These are phyloP conservation scores for Coemansia sp. DNA, from an alignment of 192 early-diverging fungal species.

Conservation along the genomic window DNA sequence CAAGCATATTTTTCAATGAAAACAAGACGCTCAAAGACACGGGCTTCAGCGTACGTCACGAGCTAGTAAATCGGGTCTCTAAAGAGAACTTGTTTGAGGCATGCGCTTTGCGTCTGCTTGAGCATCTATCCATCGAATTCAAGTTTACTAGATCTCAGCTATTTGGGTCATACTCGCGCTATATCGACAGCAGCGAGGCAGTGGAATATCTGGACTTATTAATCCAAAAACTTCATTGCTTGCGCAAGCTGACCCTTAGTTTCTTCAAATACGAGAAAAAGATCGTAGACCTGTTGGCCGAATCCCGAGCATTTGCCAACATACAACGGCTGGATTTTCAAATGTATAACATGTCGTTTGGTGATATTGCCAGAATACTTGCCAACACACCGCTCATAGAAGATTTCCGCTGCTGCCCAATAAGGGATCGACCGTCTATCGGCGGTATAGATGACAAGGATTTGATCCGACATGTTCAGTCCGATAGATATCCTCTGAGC, in stretches of 20 bases:
- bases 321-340: background rate
- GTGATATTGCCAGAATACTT: background rate
- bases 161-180: background rate
- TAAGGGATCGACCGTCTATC: background rate
- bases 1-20: background rate
- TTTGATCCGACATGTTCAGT: background rate
- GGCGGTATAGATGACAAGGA: background rate
- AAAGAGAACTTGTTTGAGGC: background rate
- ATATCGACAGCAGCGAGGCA: background rate
- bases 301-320: background rate
- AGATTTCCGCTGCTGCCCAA: background rate
- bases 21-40: background rate
- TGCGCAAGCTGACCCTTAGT: background rate
- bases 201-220: background rate
- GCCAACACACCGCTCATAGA: background rate
- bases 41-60: background rate
- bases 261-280: background rate
- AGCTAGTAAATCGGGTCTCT: background rate
- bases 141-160: background rate
- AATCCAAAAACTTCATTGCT: background rate
- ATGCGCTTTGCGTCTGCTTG: background rate
- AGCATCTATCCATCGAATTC: background rate
- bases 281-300: background rate
- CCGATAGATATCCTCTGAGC: background rate
- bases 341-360: background rate